A percentile compares a stretch with the other conserved stretches of the same genome.
Evolutionary conservation across 164 flowering plant genomes (phyloP).

Genomic region (Warburgia ugandensis): DNA sequence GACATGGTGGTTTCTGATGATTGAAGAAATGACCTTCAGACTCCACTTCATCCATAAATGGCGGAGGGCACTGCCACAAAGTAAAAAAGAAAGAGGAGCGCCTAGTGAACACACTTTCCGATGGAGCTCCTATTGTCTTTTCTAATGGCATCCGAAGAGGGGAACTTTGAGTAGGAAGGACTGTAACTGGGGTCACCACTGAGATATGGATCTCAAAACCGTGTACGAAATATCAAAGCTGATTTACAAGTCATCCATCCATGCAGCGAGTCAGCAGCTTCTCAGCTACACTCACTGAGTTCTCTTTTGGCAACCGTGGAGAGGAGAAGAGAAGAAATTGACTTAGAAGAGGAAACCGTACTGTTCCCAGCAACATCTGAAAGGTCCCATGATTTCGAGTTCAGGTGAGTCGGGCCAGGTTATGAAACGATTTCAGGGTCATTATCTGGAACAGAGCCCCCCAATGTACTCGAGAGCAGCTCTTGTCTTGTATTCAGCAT

Average conservation of each 20-base stretch:
- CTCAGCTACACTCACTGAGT: not conserved
- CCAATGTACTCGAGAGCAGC: not conserved
- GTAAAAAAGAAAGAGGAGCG: constrained; percentile 16
- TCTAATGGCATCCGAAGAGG: constrained; percentile 34
- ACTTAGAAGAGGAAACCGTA: not conserved
- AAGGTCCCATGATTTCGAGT: not conserved
- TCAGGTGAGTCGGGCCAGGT: not conserved
- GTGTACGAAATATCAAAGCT: not conserved
- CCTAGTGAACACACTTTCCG: constrained; percentile 38
- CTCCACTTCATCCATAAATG: constrained; percentile 33
- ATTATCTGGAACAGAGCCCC: not conserved
- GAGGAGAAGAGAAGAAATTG: not conserved
- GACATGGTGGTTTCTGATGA: constrained; percentile 25
- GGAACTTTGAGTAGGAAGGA: constrained; percentile 19
- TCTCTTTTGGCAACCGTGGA: not conserved
- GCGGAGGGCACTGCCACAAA: constrained; percentile 26
- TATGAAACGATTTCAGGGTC: not conserved
- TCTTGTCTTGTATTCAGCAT: constrained; percentile 48
- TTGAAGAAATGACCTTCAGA: constrained; percentile 44
- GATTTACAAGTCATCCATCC: not conserved
- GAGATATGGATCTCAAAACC: not conserved
- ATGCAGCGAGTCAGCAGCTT: not conserved
- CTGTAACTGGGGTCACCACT: constrained; percentile 3
- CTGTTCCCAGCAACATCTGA: not conserved
- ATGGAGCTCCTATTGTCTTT: constrained; percentile 8